These are phyloP conservation scores for Shiraia sp. DNA, from an alignment of 2,329 filamentous ascomycete species.

Conservation along the genomic window DNA sequence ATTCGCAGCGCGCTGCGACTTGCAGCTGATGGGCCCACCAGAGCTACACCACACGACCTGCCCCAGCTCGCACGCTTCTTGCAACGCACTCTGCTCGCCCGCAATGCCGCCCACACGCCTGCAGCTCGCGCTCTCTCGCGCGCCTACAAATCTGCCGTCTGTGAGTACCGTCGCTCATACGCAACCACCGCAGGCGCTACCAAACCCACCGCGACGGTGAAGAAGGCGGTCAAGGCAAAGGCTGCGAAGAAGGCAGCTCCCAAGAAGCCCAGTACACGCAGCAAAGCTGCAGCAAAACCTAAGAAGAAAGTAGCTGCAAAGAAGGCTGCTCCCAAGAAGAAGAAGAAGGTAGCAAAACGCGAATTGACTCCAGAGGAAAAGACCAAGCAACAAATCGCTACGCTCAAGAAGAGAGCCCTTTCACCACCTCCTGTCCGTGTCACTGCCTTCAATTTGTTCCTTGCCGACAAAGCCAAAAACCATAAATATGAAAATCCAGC, in stretches of 20 bases:
- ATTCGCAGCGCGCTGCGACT: slow-evolving; percentile 41
- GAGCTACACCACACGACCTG: slow-evolving; percentile 41
- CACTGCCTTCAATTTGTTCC: slow-evolving; percentile 31
- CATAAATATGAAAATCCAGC: no score
- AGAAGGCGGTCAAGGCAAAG: slow-evolving; percentile 30
- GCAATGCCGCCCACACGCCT: slow-evolving; percentile 25
- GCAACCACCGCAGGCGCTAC: slow-evolving; percentile 36
- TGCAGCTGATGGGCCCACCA: slow-evolving; percentile 40
- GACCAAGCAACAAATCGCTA: slow-evolving; percentile 27
- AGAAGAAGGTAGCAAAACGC: slow-evolving; percentile 29
- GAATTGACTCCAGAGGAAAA: slow-evolving; percentile 34
- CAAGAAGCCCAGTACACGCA: slow-evolving; percentile 15
- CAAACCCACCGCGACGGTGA: slow-evolving; percentile 39
- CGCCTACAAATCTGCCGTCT: slow-evolving; percentile 24
- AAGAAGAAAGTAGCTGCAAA: slow-evolving; percentile 29
- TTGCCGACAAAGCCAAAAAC: slow-evolving; percentile 25
- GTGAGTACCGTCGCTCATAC: slow-evolving; percentile 33
- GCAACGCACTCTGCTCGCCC: slow-evolving; percentile 24
- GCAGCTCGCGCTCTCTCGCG: slow-evolving; percentile 25
- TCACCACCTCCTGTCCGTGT: slow-evolving; percentile 27
- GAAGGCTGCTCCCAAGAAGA: slow-evolving; percentile 25
- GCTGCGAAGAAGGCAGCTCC: slow-evolving; percentile 21
- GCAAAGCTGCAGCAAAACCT: slow-evolving; percentile 10
- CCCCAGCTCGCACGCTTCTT: slow-evolving; percentile 38
- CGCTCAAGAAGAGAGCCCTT: slow-evolving; percentile 46